Evolutionary conservation across 1,284 basidiomycete genomes (phyloP), one percentile per base, ranked within the genome.

Genomic region (Malassezia sympodialis): DNA sequence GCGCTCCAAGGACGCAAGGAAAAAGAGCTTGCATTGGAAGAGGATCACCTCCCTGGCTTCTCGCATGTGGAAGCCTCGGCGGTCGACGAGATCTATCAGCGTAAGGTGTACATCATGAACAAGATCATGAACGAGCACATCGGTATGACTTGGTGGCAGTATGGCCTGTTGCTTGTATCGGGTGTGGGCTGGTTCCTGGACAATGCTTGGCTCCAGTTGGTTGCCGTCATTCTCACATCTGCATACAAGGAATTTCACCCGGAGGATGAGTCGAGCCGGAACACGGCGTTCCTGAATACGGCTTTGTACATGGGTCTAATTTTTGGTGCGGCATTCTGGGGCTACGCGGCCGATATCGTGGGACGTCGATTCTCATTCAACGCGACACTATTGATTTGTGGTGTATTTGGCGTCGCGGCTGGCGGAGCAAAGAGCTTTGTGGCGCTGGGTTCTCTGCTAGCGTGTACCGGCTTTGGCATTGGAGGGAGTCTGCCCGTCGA

Each of bases 401-500:
- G 72, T 53, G 59, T 74, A 41, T 74, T 74, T 46, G 71, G 71
- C 52, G 63, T 69, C 37, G 69, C 65, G 1, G 63, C 56, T 21
- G 72, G 71, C 35, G 70, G 53, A 17, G 71, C 72, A 4, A 65
- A 61, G 27, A 65, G 24, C 58, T 73, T 72, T 54, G 56, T 65
- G 44, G 67, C 59, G 32, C 63, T 74, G 17, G 69, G 66, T 8
- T 69, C 67, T 41, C 51, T 74, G 1, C 51, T 74, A 1, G 69
- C 68, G 17, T 65, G 62, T 24, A 57, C 70, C 14, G 72, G 70
- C 24, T 62, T 73, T 42, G 72, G 72, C 39, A 61, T 74, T 19
- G 72, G 72, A 8, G 70, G 72, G 21, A 68, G 68, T 57, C 52
- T 74, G 44, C 72, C 72, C 26, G 72, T 74, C 24, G 72, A 74